Evolutionary conservation across 2,329 filamentous ascomycete genomes (phyloP).

Genomic region (Macrophomina pseudophaseolina): DNA sequence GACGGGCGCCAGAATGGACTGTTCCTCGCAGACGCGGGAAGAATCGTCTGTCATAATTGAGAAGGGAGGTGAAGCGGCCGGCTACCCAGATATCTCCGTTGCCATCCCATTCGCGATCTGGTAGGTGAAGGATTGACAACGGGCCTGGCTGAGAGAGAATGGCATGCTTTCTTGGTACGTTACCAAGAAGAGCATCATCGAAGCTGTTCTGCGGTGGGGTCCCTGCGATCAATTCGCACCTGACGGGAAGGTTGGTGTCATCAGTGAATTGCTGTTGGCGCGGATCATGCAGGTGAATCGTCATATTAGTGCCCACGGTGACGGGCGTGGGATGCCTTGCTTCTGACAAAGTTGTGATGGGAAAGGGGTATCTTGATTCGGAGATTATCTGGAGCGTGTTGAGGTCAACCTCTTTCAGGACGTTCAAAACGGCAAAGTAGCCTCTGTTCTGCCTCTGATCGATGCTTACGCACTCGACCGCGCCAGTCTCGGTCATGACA

Average conservation of each 20-base stretch:
- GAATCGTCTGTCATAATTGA: conserved; percentile 86
- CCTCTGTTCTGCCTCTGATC: conserved; percentile 70
- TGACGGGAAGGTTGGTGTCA: conserved; percentile 26
- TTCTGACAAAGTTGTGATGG: conserved; percentile 81
- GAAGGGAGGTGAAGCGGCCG: conserved; percentile 84
- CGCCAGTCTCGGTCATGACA: conserved; percentile 71
- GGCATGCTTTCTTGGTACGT: conserved; percentile 57
- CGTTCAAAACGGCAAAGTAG: conserved; percentile 79
- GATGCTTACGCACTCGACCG: conserved; percentile 83
- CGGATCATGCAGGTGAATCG: conserved; percentile 82
- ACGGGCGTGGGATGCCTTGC: conserved; percentile 70
- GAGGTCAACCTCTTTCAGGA: conserved; percentile 82
- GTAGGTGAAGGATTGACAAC: conserved; percentile 80
- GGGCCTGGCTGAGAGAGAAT: conserved; percentile 80
- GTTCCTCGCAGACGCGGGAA: conserved; percentile 79
- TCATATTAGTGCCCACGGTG: conserved; percentile 81
- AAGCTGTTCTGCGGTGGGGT: conserved; percentile 32
- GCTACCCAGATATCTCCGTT: conserved; percentile 86
- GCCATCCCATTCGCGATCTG: conserved; percentile 60
- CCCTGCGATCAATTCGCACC: conserved; percentile 39
- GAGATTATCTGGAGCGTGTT: conserved; percentile 72
- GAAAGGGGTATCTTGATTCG: conserved; percentile 75
- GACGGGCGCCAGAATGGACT: conserved; percentile 80
- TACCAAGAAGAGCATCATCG: conserved; percentile 40
- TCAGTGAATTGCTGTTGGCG: conserved; percentile 49